These are phyloP conservation scores for Hansenula lynferdii DNA, from an alignment of 1,139 yeast species.

Conservation along the genomic window DNA sequence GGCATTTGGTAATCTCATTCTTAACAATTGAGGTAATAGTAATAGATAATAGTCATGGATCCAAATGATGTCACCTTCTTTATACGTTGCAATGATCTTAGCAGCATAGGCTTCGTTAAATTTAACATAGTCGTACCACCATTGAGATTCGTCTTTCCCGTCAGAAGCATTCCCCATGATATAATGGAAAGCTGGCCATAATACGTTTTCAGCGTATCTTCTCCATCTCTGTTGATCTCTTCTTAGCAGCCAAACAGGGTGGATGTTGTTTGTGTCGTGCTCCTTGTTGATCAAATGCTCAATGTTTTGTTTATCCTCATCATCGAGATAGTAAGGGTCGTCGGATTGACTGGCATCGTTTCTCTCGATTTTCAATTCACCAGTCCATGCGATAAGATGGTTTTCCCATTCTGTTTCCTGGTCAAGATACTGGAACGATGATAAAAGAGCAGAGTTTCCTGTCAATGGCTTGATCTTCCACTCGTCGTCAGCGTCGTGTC, in stretches of 20 bases:
- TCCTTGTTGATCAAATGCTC: slow-evolving; percentile 40
- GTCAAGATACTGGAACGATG: slow-evolving; percentile 63
- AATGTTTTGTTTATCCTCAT: slow-evolving; percentile 46
- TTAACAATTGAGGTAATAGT: slow-evolving; percentile 77
- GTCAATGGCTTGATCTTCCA: slow-evolving; percentile 60
- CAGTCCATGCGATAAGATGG: slow-evolving; percentile 93
- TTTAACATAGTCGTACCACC: slow-evolving; percentile 91
- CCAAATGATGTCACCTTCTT: slow-evolving; percentile 93
- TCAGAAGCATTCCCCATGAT: slow-evolving; percentile 69
- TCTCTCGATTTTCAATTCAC: slow-evolving; percentile 50
- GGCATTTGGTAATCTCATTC: slow-evolving; percentile 79
- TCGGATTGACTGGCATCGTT: slow-evolving; percentile 18
- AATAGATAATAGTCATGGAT: slow-evolving; percentile 89
- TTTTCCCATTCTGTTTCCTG: slow-evolving; percentile 80
- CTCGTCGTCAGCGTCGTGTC: slow-evolving; percentile 30
- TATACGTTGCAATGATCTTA: slow-evolving; percentile 64
- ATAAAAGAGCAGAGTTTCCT: slow-evolving; percentile 82
- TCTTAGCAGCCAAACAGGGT: slow-evolving; percentile 83
- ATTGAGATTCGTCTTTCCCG: slow-evolving; percentile 65
- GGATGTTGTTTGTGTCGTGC: slow-evolving; percentile 48
- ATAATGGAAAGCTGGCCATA: slow-evolving; percentile 96
- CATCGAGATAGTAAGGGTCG: slow-evolving; percentile 60
- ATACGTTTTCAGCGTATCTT: slow-evolving; percentile 78
- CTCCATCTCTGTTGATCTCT: slow-evolving; percentile 76
- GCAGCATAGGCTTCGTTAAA: slow-evolving; percentile 89